These are phyloP conservation scores for Didymella pinodella DNA, from an alignment of 2,329 filamentous ascomycete species.

Conservation along the genomic window DNA sequence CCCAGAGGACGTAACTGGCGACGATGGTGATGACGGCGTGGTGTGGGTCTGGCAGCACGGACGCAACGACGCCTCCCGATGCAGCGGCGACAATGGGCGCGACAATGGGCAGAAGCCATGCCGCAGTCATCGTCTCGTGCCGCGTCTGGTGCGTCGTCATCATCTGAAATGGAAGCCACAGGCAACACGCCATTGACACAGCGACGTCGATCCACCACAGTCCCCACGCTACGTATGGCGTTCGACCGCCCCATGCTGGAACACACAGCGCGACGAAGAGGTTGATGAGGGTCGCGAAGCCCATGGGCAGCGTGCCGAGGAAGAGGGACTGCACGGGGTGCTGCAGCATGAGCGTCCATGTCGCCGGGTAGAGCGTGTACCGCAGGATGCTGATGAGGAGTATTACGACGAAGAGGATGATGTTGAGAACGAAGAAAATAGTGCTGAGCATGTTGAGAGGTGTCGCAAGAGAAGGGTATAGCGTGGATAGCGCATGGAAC, in stretches of 20 bases:
- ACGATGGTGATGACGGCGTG: slow-evolving; percentile 69
- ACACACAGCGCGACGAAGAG: slow-evolving; percentile 69
- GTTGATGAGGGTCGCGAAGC: slow-evolving; percentile 71
- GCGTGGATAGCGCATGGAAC: slow-evolving; percentile 63
- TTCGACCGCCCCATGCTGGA: slow-evolving; percentile 64
- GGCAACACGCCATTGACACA: slow-evolving; percentile 53
- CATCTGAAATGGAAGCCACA: slow-evolving; percentile 43
- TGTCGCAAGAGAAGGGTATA: slow-evolving; percentile 59
- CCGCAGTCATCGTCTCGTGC: slow-evolving; percentile 64
- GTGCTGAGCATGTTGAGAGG: slow-evolving; percentile 64
- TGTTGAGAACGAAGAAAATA: slow-evolving; percentile 67
- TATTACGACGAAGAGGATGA: slow-evolving; percentile 63
- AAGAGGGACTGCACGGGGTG: slow-evolving; percentile 74
- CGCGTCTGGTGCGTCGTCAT: slow-evolving; percentile 40
- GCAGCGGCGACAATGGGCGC: slow-evolving; percentile 70
- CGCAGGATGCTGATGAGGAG: slow-evolving; percentile 63
- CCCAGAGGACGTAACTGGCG: slow-evolving; percentile 72
- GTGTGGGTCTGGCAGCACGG: slow-evolving; percentile 61
- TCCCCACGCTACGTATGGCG: slow-evolving; percentile 55
- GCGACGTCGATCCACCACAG: slow-evolving; percentile 60
- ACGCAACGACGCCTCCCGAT: slow-evolving; percentile 68
- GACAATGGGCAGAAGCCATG: slow-evolving; percentile 71
- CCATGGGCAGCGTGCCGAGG: slow-evolving; percentile 72
- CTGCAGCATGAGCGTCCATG: slow-evolving; percentile 71
- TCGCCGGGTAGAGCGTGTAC: slow-evolving; percentile 70